Evolutionary conservation across 257 asterid species (phyloP).

Genomic region (Scutellaria baicalensis): DNA sequence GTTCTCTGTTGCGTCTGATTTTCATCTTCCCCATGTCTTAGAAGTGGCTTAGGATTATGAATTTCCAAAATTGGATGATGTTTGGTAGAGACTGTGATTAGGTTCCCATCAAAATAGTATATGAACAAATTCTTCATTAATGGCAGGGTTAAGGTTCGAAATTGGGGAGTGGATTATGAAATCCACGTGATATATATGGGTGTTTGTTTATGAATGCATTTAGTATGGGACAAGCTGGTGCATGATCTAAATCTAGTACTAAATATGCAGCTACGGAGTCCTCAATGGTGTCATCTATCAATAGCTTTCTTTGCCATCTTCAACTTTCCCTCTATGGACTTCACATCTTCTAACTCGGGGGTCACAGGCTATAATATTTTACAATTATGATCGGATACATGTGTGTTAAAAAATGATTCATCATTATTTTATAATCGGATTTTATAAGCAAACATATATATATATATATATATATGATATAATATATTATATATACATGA

Average conservation of each 20-base stretch:
- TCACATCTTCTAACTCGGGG: too few relatives aligned
- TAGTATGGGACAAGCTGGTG: background rate
- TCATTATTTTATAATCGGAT: too few relatives aligned
- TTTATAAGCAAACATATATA: too few relatives aligned
- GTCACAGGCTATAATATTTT: too few relatives aligned
- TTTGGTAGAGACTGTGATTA: background rate
- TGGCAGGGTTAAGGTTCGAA: background rate
- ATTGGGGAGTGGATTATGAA: background rate
- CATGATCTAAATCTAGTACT: background rate
- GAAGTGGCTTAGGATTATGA: too few relatives aligned
- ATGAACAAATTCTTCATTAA: too few relatives aligned
- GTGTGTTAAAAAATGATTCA: too few relatives aligned
- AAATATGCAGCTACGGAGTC: constrained; percentile 18
- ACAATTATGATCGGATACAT: too few relatives aligned
- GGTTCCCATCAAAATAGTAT: background rate
- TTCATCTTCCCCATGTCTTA: background rate
- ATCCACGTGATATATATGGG: background rate
- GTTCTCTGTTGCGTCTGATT: background rate
- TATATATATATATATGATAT: too few relatives aligned
- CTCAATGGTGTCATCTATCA: constrained; percentile 4
- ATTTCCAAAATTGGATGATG: too few relatives aligned
- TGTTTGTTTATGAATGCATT: background rate
- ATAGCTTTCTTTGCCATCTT: constrained; percentile 63
- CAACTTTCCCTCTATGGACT: constrained; percentile 40
- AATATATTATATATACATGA: too few relatives aligned